These are phyloP conservation scores for Colletotrichum karsti DNA, from an alignment of 2,329 filamentous ascomycete species.

Conservation along the genomic window DNA sequence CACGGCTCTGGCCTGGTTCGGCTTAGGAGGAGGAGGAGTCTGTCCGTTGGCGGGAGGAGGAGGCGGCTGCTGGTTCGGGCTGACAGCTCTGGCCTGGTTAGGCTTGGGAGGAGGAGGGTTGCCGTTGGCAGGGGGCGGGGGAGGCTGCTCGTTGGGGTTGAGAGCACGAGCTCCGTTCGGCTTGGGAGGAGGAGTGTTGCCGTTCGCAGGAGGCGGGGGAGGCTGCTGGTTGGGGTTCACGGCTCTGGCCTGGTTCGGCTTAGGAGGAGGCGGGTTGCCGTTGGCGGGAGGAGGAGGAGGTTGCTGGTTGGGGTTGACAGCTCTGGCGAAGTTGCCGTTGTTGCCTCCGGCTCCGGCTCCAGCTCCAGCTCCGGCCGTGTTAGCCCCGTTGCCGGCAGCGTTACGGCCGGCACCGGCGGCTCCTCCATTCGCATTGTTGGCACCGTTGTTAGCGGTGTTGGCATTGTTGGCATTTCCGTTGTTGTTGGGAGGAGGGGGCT, in stretches of 20 bases:
- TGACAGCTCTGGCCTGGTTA: too few relatives aligned
- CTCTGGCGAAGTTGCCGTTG: not conserved
- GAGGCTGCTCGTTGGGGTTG: not conserved
- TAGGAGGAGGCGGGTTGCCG: not conserved
- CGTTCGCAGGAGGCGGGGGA: not conserved
- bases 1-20: too few relatives aligned
- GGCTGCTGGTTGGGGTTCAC: not conserved
- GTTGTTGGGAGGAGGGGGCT: not conserved
- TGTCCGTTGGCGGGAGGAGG: too few relatives aligned
- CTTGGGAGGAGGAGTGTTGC: not conserved
- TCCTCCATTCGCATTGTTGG: not conserved
- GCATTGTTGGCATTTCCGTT: not conserved
- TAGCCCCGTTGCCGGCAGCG: not conserved
- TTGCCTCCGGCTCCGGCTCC: too few relatives aligned
- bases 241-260: not conserved
- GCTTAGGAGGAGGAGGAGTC: too few relatives aligned
- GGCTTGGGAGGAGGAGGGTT: not conserved
- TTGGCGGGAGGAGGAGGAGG: not conserved
- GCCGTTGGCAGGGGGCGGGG: not conserved
- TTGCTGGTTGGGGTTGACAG: not conserved
- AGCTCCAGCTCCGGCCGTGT: too few relatives aligned
- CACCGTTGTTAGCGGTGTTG: not conserved
- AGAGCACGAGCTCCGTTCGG: not conserved
- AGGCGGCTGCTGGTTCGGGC: not conserved
- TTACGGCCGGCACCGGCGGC: not conserved